Evolutionary conservation across 495 filamentous ascomycete genomes (phyloP).

Genomic region (Aspergillus affinis): DNA sequence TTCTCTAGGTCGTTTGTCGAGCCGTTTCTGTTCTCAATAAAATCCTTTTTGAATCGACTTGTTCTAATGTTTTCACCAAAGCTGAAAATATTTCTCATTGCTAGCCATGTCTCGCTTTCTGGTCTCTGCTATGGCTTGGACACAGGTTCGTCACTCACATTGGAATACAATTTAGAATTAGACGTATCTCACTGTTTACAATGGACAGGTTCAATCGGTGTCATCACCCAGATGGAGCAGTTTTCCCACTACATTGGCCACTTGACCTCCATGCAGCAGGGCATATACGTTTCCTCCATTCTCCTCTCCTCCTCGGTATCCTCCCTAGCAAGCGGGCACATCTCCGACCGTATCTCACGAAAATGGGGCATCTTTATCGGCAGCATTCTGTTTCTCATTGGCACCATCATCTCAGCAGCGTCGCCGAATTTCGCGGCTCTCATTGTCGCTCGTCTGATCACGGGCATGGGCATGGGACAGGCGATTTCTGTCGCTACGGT

Average conservation of each 20-base stretch:
- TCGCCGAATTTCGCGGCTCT: constrained; percentile 15
- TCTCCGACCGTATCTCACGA: constrained; percentile 18
- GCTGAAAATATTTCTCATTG: constrained; percentile 10
- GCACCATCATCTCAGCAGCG: neutral
- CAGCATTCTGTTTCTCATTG: constrained; percentile 7
- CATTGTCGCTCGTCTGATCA: constrained; percentile 14
- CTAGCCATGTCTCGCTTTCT: constrained; percentile 16
- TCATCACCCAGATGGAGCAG: neutral
- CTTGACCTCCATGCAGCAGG: constrained; percentile 13
- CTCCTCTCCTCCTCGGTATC: constrained; percentile 15
- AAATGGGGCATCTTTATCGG: constrained; percentile 16
- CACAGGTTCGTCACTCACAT: constrained; percentile 8
- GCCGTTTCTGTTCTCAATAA: neutral
- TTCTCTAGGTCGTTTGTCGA: neutral
- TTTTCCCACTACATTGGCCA: neutral
- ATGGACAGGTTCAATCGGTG: neutral
- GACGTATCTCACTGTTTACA: neutral
- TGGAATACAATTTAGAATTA: neutral
- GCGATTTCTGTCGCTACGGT: constrained; percentile 18
- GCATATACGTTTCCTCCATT: constrained; percentile 13
- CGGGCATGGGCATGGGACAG: constrained; percentile 15
- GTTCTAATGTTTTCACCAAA: constrained; percentile 4
- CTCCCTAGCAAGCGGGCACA: constrained; percentile 10
- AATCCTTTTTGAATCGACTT: neutral
- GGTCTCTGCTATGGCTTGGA: constrained; percentile 18